A percentile compares a stretch with the other conserved stretches of the same genome.
Evolutionary conservation across 768 basidiomycete genomes (phyloP).

Genomic region (Tylopilus cervinicoccineus): DNA sequence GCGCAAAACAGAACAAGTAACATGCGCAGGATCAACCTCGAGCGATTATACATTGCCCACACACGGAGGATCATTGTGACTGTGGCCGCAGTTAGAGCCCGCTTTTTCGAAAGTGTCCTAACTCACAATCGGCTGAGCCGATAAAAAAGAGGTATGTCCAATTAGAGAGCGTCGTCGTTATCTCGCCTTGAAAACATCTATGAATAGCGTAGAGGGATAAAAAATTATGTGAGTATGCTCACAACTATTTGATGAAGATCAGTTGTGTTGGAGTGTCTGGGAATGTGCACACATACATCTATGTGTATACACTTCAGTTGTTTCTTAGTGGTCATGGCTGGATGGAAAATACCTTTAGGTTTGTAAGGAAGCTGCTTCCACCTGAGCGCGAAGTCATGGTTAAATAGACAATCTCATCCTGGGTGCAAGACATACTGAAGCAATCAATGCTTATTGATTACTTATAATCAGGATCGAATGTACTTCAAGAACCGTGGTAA

Average conservation of each 20-base stretch:
- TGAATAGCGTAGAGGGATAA: neutral
- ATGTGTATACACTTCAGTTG: neutral
- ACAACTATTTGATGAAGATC: neutral
- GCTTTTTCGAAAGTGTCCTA: too few species aligned
- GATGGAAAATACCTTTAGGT: neutral
- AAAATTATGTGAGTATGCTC: neutral
- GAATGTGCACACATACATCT: neutral
- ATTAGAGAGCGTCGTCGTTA: neutral
- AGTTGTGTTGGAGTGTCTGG: neutral
- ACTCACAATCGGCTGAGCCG: neutral
- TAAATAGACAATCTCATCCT: too few species aligned
- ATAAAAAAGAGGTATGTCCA: conserved; percentile 1
- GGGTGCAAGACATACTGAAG: neutral
- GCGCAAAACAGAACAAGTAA: neutral
- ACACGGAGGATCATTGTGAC: neutral
- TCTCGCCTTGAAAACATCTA: neutral
- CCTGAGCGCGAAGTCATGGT: neutral
- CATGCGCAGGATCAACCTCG: neutral
- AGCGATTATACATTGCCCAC: conserved; percentile 3
- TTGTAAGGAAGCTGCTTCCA: neutral
- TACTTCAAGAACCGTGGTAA: neutral
- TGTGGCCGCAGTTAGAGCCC: neutral
- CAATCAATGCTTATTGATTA: neutral
- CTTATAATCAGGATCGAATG: neutral
- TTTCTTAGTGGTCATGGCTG: too few species aligned